These are phyloP conservation scores for Telopea speciosissima DNA, from an alignment of 177 flowering plant genomes.

Conservation along the genomic window DNA sequence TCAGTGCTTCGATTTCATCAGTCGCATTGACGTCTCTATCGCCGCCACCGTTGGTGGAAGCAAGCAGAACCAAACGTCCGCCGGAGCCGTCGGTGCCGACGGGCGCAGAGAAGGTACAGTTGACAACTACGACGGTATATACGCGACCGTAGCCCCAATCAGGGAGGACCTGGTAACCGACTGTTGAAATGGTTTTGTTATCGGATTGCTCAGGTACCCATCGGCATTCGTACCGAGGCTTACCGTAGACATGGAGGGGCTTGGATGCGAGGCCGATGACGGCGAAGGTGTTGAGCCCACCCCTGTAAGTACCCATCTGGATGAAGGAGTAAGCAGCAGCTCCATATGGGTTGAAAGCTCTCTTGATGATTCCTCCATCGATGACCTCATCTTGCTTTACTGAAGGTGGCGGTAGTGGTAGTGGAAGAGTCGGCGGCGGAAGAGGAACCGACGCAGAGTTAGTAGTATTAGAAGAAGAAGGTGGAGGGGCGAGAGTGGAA, in stretches of 20 bases:
- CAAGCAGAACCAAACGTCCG: conserved; percentile 49
- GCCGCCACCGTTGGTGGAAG: conserved; percentile 45
- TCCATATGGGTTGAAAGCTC: conserved; percentile 59
- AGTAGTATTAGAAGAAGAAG: too few species aligned
- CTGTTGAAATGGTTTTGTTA: conserved; percentile 9
- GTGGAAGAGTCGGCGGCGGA: conserved; percentile 11
- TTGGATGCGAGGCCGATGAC: conserved; percentile 67
- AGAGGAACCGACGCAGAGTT: conserved; percentile 8
- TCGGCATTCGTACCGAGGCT: conserved; percentile 20
- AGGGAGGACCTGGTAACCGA: conserved; percentile 45
- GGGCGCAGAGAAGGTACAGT: conserved; percentile 55
- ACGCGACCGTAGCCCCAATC: conserved; percentile 91
- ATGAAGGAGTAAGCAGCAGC: conserved; percentile 73
- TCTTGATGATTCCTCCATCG: conserved; percentile 37
- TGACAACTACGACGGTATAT: conserved; percentile 75
- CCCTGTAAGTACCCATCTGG: conserved; percentile 84
- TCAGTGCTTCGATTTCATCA: conserved; percentile 17
- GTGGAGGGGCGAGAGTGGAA: background rate
- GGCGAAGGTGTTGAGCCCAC: conserved; percentile 71
- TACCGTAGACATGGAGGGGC: conserved; percentile 48
- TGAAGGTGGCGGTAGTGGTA: conserved; percentile 9
- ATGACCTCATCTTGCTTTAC: conserved; percentile 21
- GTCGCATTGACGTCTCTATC: conserved; percentile 31
- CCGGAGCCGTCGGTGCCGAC: conserved; percentile 47
- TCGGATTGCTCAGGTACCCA: background rate